Evolutionary conservation across 2,329 filamentous ascomycete species (phyloP), one percentile per base, ranked within the genome.

Genomic region (Neopestalotiopsis clavispora): DNA sequence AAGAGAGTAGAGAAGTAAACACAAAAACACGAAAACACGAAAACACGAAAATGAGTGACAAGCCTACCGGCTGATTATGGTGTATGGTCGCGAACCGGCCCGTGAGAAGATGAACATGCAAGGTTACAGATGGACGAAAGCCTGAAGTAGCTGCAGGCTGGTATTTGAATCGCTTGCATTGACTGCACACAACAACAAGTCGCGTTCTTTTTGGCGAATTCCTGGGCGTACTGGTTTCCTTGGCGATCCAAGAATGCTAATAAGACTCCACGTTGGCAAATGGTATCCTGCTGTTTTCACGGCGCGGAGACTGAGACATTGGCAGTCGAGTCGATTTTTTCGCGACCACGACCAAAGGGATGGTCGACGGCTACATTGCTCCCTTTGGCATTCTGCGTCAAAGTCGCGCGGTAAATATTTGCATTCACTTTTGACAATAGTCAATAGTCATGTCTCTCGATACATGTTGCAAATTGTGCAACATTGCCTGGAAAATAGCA

Each of bases 1-100:
- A 74, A 57, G 75, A 77, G 71, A 70, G 75, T 75, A 72, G 71
- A 71, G 69, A 76, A 74, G 23, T 67, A 56, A 52, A 49, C 45
- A 52, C 45, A 10, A 30, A 62, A n/a, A 17, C 20, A 40, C 69
- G 70, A 42, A 71, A 68, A 69, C 45, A 52, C 45, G 20, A 30
- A 62, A n/a, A 17, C 20, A 40, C 69, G 70, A 42, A 71, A 68
- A 69, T 67, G 70, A 68, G 42, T 66, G 71, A 60, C 57, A 20
- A 70, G 69, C 69, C 65, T 67, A 68, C 59, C 65, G 59, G 68
- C 68, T 66, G 28, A 71, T 34, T 23, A 40, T 20, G n/a, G 20
- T 10, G 14, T 20, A 45, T n/a, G 6, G 32, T 5, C 34, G 14
- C n/a, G 45, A 74, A 75, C 32, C 72, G 74, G 71, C 60, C 69